phyloP scores from a whole-genome alignment of 306 rosid genomes.

The Pterocarpus macrocarpus region DNA sequence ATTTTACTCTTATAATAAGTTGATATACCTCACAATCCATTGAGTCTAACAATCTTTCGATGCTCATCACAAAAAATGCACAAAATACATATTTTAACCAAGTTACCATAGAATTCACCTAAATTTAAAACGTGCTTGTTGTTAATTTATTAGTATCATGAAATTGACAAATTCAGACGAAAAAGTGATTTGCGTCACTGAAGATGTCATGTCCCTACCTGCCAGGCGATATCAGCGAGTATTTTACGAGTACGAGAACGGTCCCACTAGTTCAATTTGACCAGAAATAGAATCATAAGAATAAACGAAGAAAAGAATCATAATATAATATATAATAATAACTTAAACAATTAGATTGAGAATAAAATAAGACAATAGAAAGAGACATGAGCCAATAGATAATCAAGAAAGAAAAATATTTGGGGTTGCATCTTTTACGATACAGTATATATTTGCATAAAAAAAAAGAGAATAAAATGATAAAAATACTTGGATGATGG shows the following conservation, averaged over 20 bases:
- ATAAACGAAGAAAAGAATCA: background rate
- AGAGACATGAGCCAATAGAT: background rate
- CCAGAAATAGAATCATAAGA: background rate
- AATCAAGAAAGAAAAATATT: background rate
- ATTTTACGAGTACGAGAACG: background rate
- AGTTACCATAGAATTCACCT: no score
- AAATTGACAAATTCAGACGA: background rate
- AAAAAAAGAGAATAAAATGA: no score
- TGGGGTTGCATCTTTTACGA: no score
- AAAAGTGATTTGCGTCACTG: slow-evolving; percentile 15
- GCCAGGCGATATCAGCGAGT: background rate
- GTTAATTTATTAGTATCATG: background rate
- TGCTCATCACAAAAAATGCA: no score
- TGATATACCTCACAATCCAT: no score
- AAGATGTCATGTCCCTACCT: slow-evolving; percentile 24
- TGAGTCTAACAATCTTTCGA: no score
- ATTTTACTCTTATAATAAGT: no score
- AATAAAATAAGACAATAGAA: background rate
- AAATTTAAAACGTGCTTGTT: background rate
- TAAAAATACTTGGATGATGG: no score
- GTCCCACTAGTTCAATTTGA: slow-evolving; percentile 2
- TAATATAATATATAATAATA: background rate
- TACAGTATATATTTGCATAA: no score
- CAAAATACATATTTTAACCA: no score
- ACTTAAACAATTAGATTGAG: background rate